Evolutionary conservation across 2,329 filamentous ascomycete genomes (phyloP), one percentile per base, ranked within the genome.

Genomic region (Tolypocladium nubicola): DNA sequence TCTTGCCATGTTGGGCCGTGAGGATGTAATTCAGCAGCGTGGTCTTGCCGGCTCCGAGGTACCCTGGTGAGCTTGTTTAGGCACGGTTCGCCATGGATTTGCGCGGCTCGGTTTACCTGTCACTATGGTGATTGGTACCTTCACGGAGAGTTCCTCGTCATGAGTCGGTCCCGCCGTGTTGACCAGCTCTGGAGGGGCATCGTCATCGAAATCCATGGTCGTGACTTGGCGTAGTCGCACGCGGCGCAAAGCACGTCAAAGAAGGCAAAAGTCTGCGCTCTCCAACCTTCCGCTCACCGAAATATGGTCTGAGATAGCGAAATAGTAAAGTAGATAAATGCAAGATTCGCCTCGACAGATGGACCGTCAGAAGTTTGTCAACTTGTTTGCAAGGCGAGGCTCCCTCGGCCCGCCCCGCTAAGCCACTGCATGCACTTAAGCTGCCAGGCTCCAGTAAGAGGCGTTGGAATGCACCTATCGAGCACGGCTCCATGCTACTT

Each of bases 11-110:
- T 60, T 93, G 87, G 58, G 92, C 91, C 35, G 88, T 96, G 55
- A 99, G 78, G 60, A 99, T 97, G 71, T 97, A 96, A 71, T 99
- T 97, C 58, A 99, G 78, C 37, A 97, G 74, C 0, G 93, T 97
- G 0, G 93, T 97, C 73, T 99, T 99, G 21, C 94, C 94, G 10
- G 94, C 90, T 21, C 94, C 94, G 4, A 99, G 81, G 68, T 99
- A 99, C 4, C 94, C 90, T 94, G 6, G 11, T 39, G 30, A 8
- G 16, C 23, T 11, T 19, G 26, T 26, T 53, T 3, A 40, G 35
- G 1, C 30, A 52, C 30, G 4, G 16, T 2, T 35, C 13, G 37
- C 5, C 47, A 33, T 14, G n/a, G 4, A 1, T 23, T 10, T 26
- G 4, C 9, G 7, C 10, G 13, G 37, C 19, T 38, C 14, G 10